Conservation (phyloP, 1,284 basidiomycete genomes). For the Cerrena zonata region DNA sequence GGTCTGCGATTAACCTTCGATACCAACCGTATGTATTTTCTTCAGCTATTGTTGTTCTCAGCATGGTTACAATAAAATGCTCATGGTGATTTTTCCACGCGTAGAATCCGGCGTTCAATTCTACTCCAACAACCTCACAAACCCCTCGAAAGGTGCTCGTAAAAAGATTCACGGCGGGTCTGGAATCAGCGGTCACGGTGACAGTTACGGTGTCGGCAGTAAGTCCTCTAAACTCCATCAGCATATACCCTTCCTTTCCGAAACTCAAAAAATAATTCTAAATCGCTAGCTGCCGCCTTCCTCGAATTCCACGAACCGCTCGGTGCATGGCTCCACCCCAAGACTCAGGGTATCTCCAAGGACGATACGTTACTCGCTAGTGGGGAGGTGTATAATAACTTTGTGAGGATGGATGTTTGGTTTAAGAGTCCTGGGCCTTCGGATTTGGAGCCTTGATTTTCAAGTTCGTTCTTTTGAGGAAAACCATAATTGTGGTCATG, state of each 20-base stretch:
- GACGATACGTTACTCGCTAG: constrained; percentile 30
- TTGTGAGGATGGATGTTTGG: constrained; percentile 28
- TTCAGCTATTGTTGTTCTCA: not conserved
- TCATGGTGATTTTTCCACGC: not conserved
- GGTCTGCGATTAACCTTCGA: constrained; percentile 58
- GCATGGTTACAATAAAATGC: no score
- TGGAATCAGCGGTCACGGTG: constrained; percentile 49
- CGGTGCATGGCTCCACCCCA: constrained; percentile 32
- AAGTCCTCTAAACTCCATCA: no score
- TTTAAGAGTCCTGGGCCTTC: no score
- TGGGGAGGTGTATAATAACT: constrained; percentile 34
- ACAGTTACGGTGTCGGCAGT: constrained; percentile 58
- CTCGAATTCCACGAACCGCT: constrained; percentile 69
- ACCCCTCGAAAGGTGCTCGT: constrained; percentile 43
- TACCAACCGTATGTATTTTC: constrained; percentile 57
- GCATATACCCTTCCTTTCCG: no score
- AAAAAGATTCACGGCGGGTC: constrained; percentile 73
- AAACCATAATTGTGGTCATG: no score
- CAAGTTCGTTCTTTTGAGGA: no score
- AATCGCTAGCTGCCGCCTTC: constrained; percentile 61
- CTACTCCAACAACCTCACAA: constrained; percentile 56
- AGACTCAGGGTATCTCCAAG: constrained; percentile 20
- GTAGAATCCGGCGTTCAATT: constrained; percentile 70
- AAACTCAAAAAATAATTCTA: no score
- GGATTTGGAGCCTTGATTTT: no score